Base-by-base conservation (phyloP, 495 filamentous ascomycete genomes). In the Lasiosphaeriaceae sp. region DNA sequence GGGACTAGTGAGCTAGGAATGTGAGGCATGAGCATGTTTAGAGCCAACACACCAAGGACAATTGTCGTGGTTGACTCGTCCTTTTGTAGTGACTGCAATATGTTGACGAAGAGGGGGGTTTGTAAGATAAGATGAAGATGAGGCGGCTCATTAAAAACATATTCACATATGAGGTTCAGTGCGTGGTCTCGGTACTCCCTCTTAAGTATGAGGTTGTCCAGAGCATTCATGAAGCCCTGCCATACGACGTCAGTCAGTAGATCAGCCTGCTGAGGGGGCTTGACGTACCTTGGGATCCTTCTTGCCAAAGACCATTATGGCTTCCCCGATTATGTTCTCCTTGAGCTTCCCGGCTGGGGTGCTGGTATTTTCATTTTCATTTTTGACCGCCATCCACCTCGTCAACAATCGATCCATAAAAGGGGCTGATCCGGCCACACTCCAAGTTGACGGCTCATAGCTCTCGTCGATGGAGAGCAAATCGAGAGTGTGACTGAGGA, bases 1-100 rank as follows among this genome's bases (percentile, higher is more conserved):
- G 76, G 70, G 8, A 79, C 80, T 8, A 89, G 66, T 8, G 85
- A 83, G 66, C 79, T 84, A 1, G 87, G 87, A 57, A 90, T 85
- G 65, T 87, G 86, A 12, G 88, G 88, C 51, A 91, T 71, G 46
- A 90, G 83, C 88, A 90, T 90, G 58, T 85, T 83, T 56, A 91
- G 62, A 5, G 81, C 75, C 11, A 85, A 83, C 51, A 91, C 68
- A 9, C 88, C 86, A 29, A 88, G 69, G 14, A 83, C 83, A 11
- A 90, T 77, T 9, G 86, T 82, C 11, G 82, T 81, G 0, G 87
- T 85, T 1, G 85, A 88, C 14, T 86, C 87, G 63, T 91, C 88
- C 46, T 81, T 79, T 63, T 88, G 83, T 5, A 91, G 73, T 53
- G 85, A 90, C 64, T 80, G 80, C 34, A 90, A 74, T 6, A 91